These are phyloP conservation scores for Phenoliferia sp. DNA, from an alignment of 1,284 basidiomycete genomes.

Conservation along the genomic window DNA sequence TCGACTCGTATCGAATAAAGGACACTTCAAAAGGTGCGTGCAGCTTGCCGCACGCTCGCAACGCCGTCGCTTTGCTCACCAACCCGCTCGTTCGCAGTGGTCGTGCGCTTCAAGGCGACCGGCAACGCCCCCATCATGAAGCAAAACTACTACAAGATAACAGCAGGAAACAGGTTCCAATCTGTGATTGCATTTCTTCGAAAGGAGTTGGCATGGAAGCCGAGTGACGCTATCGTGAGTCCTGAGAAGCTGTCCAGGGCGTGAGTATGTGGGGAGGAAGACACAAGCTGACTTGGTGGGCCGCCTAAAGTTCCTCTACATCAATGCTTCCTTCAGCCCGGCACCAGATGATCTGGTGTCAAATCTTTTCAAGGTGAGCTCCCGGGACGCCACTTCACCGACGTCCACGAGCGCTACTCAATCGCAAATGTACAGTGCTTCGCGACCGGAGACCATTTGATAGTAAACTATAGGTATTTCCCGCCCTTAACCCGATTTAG, in stretches of 20 bases:
- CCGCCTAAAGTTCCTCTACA: conserved; percentile 78
- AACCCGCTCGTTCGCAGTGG: conserved; percentile 54
- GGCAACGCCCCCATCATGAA: conserved; percentile 98
- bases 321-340: conserved; percentile 94
- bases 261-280: neutral
- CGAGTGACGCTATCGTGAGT: conserved; percentile 77
- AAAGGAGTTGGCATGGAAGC: conserved; percentile 83
- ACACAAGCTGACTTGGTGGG: neutral
- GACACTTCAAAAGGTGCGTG: conserved; percentile 71
- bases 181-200: conserved; percentile 90
- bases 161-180: conserved; percentile 88
- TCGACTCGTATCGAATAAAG: conserved; percentile 78
- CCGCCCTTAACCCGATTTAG: too few relatives aligned
- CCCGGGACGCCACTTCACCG: neutral
- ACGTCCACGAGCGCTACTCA: conserved; percentile 2
- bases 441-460: conserved; percentile 84
- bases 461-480: conserved; percentile 88
- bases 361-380: conserved; percentile 58
- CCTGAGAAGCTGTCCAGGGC: neutral
- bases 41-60: neutral
- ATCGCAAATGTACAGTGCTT: conserved; percentile 63
- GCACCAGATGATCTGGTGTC: conserved; percentile 88
- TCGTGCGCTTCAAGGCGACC: conserved; percentile 97
- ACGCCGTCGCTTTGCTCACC: neutral
- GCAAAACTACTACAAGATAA: conserved; percentile 97